These are phyloP conservation scores for Pythium dissotocum DNA, from an alignment of 352 stramenopile species.

Conservation along the genomic window DNA sequence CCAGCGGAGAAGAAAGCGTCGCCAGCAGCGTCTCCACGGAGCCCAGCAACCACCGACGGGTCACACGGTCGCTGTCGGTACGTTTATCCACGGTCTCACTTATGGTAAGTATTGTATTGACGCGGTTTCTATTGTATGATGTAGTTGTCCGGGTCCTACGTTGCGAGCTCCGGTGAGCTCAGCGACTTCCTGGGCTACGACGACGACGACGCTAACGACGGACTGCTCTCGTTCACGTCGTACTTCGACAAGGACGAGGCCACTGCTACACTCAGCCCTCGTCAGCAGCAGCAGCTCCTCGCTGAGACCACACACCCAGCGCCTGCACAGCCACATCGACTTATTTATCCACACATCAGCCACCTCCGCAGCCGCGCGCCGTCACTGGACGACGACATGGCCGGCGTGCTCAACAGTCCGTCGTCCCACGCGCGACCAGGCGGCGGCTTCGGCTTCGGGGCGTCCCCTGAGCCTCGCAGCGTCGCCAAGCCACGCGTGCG, in stretches of 20 bases:
- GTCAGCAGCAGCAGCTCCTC: not conserved
- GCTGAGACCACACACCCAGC: not conserved
- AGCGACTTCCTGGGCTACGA: slow-evolving; percentile 63
- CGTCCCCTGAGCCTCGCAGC: slow-evolving; percentile 3
- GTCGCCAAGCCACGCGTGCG: slow-evolving; percentile 18
- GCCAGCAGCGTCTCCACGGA: slow-evolving; percentile 61
- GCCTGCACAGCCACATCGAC: not conserved
- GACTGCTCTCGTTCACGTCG: slow-evolving; percentile 17
- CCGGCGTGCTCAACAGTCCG: slow-evolving; percentile 26
- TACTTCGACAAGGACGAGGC: not conserved
- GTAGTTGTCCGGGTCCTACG: slow-evolving; percentile 34
- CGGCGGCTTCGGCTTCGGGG: not conserved
- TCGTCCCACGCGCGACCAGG: not conserved
- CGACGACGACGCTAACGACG: slow-evolving; percentile 26
- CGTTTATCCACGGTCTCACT: slow-evolving; percentile 17
- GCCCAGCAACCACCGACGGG: slow-evolving; percentile 49
- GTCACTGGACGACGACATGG: slow-evolving; percentile 24
- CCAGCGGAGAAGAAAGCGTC: slow-evolving; percentile 50
- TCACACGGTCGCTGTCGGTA: slow-evolving; percentile 61
- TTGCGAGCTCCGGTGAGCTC: slow-evolving; percentile 42
- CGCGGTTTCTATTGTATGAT: slow-evolving; percentile 15
- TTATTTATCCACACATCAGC: not conserved
- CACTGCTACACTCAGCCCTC: not conserved
- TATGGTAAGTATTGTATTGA: not conserved
- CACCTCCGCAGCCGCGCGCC: slow-evolving; percentile 10